These are phyloP conservation scores for Phaeosphaeriaceae sp. DNA, from an alignment of 2,329 filamentous ascomycete species.

Conservation along the genomic window DNA sequence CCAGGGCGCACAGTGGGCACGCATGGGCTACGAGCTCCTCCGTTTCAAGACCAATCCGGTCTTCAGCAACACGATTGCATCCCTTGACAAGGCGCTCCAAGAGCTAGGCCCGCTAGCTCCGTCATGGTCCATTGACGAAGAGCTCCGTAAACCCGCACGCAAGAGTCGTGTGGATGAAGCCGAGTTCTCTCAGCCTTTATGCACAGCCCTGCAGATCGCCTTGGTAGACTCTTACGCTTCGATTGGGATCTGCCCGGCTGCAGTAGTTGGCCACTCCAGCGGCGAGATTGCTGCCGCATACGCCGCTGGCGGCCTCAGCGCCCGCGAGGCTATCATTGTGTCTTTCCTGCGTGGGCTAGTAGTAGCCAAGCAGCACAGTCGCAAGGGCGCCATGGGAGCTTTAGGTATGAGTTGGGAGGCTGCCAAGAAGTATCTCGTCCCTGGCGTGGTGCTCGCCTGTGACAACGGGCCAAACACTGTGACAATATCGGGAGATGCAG, in stretches of 20 bases:
- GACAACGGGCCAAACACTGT: constrained; percentile 25
- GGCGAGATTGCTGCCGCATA: constrained; percentile 53
- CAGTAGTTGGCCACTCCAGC: constrained; percentile 46
- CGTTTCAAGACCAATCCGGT: neutral
- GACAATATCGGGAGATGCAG: constrained; percentile 29
- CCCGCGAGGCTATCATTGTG: constrained; percentile 19
- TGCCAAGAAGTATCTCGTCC: neutral
- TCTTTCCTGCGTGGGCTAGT: constrained; percentile 23
- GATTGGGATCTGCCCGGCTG: constrained; percentile 8
- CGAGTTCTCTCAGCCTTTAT: constrained; percentile 25
- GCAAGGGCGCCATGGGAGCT: constrained; percentile 18
- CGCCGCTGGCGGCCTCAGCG: constrained; percentile 31
- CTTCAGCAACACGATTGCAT: neutral
- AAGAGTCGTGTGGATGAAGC: constrained; percentile 8
- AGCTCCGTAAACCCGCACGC: constrained; percentile 12
- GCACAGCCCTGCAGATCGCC: constrained; percentile 28
- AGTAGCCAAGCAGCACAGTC: neutral
- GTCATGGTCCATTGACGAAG: constrained; percentile 1
- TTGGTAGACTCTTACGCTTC: constrained; percentile 13
- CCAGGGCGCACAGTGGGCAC: constrained; percentile 30
- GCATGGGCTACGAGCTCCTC: constrained; percentile 19
- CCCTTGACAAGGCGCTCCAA: no score
- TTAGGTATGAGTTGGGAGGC: constrained; percentile 8
- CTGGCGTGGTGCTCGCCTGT: constrained; percentile 11
- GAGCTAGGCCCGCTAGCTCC: no score